These are phyloP conservation scores for Mycena albidolilacea DNA, from an alignment of 768 basidiomycete species.

Conservation along the genomic window DNA sequence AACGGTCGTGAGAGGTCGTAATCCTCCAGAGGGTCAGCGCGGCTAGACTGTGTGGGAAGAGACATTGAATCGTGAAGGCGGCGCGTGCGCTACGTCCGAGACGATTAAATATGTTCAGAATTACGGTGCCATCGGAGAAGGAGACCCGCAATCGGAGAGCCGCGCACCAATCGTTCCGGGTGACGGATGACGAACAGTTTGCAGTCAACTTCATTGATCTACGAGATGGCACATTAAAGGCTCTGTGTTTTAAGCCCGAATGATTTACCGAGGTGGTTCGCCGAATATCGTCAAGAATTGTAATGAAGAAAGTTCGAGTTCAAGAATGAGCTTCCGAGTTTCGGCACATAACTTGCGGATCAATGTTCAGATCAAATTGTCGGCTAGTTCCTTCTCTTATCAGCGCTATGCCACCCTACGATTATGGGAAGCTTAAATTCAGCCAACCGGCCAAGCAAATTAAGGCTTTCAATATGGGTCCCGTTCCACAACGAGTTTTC, in stretches of 20 bases:
- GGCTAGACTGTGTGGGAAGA: constrained; percentile 5
- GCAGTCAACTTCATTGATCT: too few relatives aligned
- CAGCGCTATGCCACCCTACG: constrained; percentile 36
- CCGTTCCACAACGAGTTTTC: constrained; percentile 51
- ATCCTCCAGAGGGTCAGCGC: constrained; percentile 33
- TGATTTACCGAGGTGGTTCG: not conserved
- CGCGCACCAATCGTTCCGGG: constrained; percentile 18
- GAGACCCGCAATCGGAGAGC: not conserved
- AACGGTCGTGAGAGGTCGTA: constrained; percentile 39
- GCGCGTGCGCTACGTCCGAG: not conserved
- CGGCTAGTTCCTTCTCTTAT: not conserved
- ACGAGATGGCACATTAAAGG: too few relatives aligned
- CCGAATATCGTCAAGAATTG: too few relatives aligned
- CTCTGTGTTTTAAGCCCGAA: not conserved
- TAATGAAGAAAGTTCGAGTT: not conserved
- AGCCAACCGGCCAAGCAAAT: constrained; percentile 55
- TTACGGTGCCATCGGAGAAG: not conserved
- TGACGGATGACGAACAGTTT: not conserved
- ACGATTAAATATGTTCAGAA: not conserved
- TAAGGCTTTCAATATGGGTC: constrained; percentile 54
- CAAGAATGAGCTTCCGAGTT: too few relatives aligned
- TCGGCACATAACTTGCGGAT: too few relatives aligned
- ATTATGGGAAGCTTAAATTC: constrained; percentile 51
- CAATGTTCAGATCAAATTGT: too few relatives aligned
- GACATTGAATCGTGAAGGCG: constrained; percentile 8